These are phyloP conservation scores for Thyridium curvatum DNA, from an alignment of 2,329 filamentous ascomycete species.

Conservation along the genomic window DNA sequence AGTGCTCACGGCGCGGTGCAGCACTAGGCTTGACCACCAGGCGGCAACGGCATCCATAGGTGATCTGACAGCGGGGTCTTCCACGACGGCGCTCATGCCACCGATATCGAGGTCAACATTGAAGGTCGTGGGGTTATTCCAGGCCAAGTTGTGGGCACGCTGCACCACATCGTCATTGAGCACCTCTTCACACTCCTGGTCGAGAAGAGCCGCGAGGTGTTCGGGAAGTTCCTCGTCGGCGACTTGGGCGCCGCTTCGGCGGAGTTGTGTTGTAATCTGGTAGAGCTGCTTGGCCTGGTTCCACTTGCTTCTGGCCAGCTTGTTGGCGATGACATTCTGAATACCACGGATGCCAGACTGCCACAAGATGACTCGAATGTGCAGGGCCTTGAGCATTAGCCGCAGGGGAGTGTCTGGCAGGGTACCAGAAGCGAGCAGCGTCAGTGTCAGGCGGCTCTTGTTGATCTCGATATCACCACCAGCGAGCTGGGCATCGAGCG, in stretches of 20 bases:
- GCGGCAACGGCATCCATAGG: conserved; percentile 86
- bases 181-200: conserved; percentile 76
- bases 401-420: conserved; percentile 75
- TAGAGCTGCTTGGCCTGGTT: conserved; percentile 67
- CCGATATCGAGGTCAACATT: conserved; percentile 57
- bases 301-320: conserved; percentile 73
- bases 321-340: conserved; percentile 64
- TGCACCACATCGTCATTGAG: conserved; percentile 73
- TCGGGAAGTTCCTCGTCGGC: conserved; percentile 63
- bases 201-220: conserved; percentile 68
- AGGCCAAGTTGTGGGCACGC: conserved; percentile 82
- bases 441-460: conserved; percentile 78
- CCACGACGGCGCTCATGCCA: conserved; percentile 76
- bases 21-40: conserved; percentile 74
- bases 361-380: conserved; percentile 86
- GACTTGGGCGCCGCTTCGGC: conserved; percentile 26
- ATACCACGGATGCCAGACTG: conserved; percentile 62
- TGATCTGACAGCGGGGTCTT: conserved; percentile 77
- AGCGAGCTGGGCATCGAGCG: conserved; percentile 84
- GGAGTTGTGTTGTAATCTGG: conserved; percentile 36
- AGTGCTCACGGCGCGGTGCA: conserved; percentile 63
- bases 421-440: conserved; percentile 81
- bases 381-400: conserved; percentile 86
- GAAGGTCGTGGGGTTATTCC: conserved; percentile 71
- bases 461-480: conserved; percentile 87